Base-by-base conservation (phyloP, 768 basidiomycete species). In the Botryobasidium botryosum region DNA sequence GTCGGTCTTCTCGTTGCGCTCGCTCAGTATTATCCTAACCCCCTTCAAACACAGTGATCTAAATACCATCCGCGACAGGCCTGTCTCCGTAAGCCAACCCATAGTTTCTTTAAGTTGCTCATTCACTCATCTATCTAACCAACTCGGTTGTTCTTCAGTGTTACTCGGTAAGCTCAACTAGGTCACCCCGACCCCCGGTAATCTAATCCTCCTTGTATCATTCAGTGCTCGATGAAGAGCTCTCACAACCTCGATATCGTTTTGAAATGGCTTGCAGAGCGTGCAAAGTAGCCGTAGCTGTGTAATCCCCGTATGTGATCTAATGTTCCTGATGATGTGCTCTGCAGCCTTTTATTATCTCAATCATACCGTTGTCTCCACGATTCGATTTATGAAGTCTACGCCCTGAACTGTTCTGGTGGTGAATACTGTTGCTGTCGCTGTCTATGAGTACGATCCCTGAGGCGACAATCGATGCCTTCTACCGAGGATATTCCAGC, bases 241-340 rank as follows among this genome's bases (percentile, higher is more conserved):
- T 82, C 85, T 60, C 87, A 94, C 60, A 94, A 94, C 57, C 64
- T 94, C 48, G 86, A 90, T 56, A 87, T 91, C 49, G 77, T 91
- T 5, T 60, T 92, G 8, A 75, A 88, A 55, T 92, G 88, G 88
- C 68, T 92, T 35, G 68, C 82, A 25, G 75, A 72, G 43, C 72
- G 77, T 21, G 74, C 85, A 47, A 80, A 81, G 13, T 50, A 42
- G 31, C 49, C n/a, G 7, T 38, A 23, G 15, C 21, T n/a, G n/a
- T n/a, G 15, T 20, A 15, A 38, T 38, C n/a, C n/a, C n/a, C n/a
- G n/a, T n/a, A n/a, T n/a, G n/a, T n/a, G n/a, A n/a, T n/a, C n/a
- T n/a, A n/a, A n/a, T n/a, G n/a, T n/a, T n/a, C n/a, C n/a, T n/a
- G n/a, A n/a, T n/a, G n/a, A n/a, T n/a, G n/a, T n/a, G n/a, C n/a